Evolutionary conservation across 2,329 filamentous ascomycete genomes (phyloP), one percentile per base, ranked within the genome.

Genomic region (Aspergillus caelatus): DNA sequence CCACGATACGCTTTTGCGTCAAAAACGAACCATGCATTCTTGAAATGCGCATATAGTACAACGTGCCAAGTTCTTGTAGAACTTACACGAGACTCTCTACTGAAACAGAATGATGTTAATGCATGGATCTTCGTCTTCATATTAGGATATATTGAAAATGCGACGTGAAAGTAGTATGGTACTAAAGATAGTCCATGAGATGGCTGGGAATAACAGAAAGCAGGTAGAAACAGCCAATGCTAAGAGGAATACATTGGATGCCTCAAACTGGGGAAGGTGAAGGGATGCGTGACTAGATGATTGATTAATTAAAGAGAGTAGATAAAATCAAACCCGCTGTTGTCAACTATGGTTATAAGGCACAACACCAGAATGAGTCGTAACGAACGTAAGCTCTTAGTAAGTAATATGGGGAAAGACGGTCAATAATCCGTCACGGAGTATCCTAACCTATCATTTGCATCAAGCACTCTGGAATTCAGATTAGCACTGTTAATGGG

Each of bases 371-470:
- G 41, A 36, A 48, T 28, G 19, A 52, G 30, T 62, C 61, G 45
- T 59, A 54, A 53, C 46, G 56, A 62, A 53, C 56, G 61, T 62
- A 62, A 62, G 48, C 61, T 36, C 36, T 48, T 32, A 62, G 39
- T 50, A 30, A 30, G 23, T 28, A 54, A n/a, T 23, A 34, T 16
- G 30, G 14, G 14, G 48, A 57, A 50, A 32, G 36, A 54, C n/a
- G 58, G 43, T 76, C 65, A 79, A 54, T 75, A 79, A 62, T 80
- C 77, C 52, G 73, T 71, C 19, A 68, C 65, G 16, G 74, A 72
- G 53, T 73, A 71, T 43, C 77, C 78, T 53, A 81, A 63, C 65
- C 77, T 77, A 58, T 82, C 80, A 63, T 76, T 81, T n/a, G 78
- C 75, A 61, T 82, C 79, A 52, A 82, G 74, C 8, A 82, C 78